phyloP scores from a whole-genome alignment of 345 rosid genomes.

The Jatropha curcas region DNA sequence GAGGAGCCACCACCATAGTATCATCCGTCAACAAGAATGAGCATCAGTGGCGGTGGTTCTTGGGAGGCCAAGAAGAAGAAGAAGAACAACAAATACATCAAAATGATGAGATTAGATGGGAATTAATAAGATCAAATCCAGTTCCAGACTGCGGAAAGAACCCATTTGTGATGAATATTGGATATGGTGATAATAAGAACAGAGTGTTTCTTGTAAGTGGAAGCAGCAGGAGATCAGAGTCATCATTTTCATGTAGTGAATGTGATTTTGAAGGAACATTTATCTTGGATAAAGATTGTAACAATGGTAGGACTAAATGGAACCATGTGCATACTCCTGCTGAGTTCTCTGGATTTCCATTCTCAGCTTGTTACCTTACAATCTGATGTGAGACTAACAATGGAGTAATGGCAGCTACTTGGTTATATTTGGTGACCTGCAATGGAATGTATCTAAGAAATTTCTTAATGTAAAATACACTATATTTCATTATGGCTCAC shows the following conservation, averaged over 20 bases:
- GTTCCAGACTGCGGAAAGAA: conserved; percentile 34
- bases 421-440: no score
- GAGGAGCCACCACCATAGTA: conserved; percentile 30
- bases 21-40: background rate
- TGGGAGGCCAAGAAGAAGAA: conserved; percentile 12
- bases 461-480: no score
- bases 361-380: conserved; percentile 25
- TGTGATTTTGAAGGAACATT: conserved; percentile 33
- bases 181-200: conserved; percentile 7
- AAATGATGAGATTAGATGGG: conserved; percentile 25
- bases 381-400: conserved; percentile 8
- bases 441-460: no score
- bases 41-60: conserved; percentile 32
- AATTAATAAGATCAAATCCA: conserved; percentile 20
- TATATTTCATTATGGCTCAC: no score
- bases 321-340: conserved; percentile 29
- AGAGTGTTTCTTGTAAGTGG: conserved; percentile 30
- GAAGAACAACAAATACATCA: conserved; percentile 5
- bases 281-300: conserved; percentile 29
- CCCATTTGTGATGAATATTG: conserved; percentile 30
- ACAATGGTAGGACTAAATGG: conserved; percentile 28
- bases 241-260: conserved; percentile 14
- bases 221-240: conserved; percentile 20
- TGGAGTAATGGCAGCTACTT: no score
- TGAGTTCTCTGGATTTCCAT: conserved; percentile 37